Percentiles rank a stretch among this genome's conserved stretches.
Conservation (phyloP, 495 filamentous ascomycete genomes). For the Jackrogersella minutella region DNA sequence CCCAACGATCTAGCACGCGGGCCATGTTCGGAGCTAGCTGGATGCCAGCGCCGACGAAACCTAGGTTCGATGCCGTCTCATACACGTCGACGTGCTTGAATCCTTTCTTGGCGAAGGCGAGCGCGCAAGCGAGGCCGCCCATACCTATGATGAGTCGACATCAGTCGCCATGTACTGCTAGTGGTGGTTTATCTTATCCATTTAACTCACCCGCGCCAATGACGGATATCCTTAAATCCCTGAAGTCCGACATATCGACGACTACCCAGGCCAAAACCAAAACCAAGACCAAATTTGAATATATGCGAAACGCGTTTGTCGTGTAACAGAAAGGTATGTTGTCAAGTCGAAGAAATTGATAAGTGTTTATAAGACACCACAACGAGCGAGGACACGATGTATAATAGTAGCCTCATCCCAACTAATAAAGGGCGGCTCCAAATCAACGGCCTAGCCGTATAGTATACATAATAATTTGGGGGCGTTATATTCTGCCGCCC, state of each 20-base stretch:
- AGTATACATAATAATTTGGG: too few relatives aligned
- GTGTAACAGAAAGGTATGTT: slow-evolving; percentile 15
- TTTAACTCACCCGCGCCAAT: slow-evolving; percentile 52
- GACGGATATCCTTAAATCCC: slow-evolving; percentile 52
- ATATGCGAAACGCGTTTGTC: neutral
- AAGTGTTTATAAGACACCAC: slow-evolving; percentile 17
- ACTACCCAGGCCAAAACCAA: neutral
- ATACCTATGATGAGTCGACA: slow-evolving; percentile 61
- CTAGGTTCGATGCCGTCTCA: slow-evolving; percentile 75
- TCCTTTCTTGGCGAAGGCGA: slow-evolving; percentile 76
- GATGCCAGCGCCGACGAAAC: slow-evolving; percentile 84
- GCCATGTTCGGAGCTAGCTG: slow-evolving; percentile 84
- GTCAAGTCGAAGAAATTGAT: slow-evolving; percentile 1
- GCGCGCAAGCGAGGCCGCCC: slow-evolving; percentile 76
- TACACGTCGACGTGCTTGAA: slow-evolving; percentile 77
- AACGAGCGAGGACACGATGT: slow-evolving; percentile 12
- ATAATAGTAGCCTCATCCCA: slow-evolving; percentile 1
- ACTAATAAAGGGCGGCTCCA: slow-evolving; percentile 12
- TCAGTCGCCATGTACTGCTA: slow-evolving; percentile 11
- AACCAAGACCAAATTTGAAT: slow-evolving; percentile 5
- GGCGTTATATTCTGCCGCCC: slow-evolving; percentile 36
- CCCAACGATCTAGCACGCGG: slow-evolving; percentile 73
- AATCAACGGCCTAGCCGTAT: too few relatives aligned
- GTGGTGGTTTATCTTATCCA: neutral
- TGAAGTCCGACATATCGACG: slow-evolving; percentile 50